Base-by-base conservation (phyloP, 148 eudicot genomes). In the Mesembryanthemum crystallinum region DNA sequence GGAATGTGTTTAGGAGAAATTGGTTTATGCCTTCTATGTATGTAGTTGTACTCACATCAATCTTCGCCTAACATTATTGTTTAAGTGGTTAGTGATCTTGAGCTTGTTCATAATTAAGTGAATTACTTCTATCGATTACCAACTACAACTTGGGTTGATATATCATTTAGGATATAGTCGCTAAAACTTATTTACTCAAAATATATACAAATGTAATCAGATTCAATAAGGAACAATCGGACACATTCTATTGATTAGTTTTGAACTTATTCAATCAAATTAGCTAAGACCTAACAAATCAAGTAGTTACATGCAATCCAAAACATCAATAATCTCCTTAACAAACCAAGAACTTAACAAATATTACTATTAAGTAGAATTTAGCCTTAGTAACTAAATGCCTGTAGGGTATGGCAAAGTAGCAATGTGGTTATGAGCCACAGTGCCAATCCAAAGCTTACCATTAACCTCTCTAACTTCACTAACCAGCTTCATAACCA, bases 361-460 rank as follows among this genome's bases (percentile, higher is more conserved):
- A 8, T 32, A 39, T 30, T 37, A 17, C 33, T 39, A 35, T 18
- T 39, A 69, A 33, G 18, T 14, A 37, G 6, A 13, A 43, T 74
- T 63, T 24, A 21, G 27, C 51, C 59, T 29, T 66, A 61, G 27
- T 14, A 7, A 17, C n/a, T 23, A 39, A 39, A 17, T 17, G 54
- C 62, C 33, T 17, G 67, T 29, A 81, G 98, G 92, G 69, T 94
- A 94, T 78, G 89, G 83, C 4, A 94, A 72, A 8, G 91, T 92
- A 32, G 98, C 98, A 84, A 94, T 92, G 77, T 92, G 96, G 73
- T 94, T 94, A 85, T 94, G 97, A 76, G 98, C 98, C 83, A 92
- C 98, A 51, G 98, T 94, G 12, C 98, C 98, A 67, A 94, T 89
- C 98, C 98, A 92, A 67, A 94, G 81, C 78, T 88, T 92, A 35